These are phyloP conservation scores for Patellaria atrata DNA, from an alignment of 495 filamentous ascomycete species.

Conservation along the genomic window DNA sequence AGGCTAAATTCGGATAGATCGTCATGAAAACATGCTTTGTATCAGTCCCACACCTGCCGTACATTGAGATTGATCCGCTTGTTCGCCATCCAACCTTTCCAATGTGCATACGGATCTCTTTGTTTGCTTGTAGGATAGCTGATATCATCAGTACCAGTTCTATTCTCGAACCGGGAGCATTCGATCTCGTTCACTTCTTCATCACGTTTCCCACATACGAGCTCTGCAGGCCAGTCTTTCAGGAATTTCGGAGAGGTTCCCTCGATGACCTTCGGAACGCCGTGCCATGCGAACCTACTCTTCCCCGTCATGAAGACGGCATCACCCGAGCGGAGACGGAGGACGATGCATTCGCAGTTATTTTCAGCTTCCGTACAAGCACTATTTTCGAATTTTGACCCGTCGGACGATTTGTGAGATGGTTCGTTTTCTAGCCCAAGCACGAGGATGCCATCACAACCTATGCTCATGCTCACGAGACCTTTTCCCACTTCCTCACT, in stretches of 20 bases:
- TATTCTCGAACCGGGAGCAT: background rate
- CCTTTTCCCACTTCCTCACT: constrained; percentile 63
- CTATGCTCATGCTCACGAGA: constrained; percentile 71
- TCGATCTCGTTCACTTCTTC: constrained; percentile 10
- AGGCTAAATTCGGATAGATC: no score
- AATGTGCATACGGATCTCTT: constrained; percentile 41
- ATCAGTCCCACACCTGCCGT: constrained; percentile 64
- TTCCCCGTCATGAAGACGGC: constrained; percentile 67
- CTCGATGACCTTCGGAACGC: constrained; percentile 66
- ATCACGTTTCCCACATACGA: constrained; percentile 14
- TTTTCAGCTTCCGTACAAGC: constrained; percentile 16
- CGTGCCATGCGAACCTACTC: constrained; percentile 83
- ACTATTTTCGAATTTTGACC: constrained; percentile 22
- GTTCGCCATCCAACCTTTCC: constrained; percentile 70
- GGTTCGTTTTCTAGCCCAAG: no score
- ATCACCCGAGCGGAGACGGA: constrained; percentile 66
- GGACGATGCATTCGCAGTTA: constrained; percentile 36
- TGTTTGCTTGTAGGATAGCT: no score
- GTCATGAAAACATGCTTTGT: no score
- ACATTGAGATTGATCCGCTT: constrained; percentile 88
- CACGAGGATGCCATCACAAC: constrained; percentile 77
- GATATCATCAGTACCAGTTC: no score
- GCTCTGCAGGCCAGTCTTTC: constrained; percentile 53
- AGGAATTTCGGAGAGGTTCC: constrained; percentile 65
- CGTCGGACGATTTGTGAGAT: no score